Evolutionary conservation across 2,329 filamentous ascomycete genomes (phyloP).

Genomic region (Colletotrichum viniferum): DNA sequence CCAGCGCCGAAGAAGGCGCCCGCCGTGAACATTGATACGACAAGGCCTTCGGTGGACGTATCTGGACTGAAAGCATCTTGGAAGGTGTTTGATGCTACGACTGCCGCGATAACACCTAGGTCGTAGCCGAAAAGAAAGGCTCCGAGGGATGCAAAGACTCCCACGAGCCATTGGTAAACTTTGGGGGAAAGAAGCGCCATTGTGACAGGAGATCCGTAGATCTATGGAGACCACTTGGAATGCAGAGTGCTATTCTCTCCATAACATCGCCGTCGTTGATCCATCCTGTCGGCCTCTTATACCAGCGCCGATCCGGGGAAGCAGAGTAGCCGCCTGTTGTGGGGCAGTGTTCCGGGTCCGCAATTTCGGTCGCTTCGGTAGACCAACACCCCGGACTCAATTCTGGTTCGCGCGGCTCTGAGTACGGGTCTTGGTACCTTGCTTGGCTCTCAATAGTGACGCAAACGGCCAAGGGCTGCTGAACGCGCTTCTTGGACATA

Average conservation of each 20-base stretch:
- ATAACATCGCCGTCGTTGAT: background rate
- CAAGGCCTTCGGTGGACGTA: conserved; percentile 47
- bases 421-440: background rate
- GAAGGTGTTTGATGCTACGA: conserved; percentile 57
- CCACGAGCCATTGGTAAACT: conserved; percentile 57
- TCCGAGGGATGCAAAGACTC: conserved; percentile 72
- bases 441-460: conserved; percentile 5
- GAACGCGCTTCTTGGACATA: background rate
- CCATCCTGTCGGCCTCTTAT: background rate
- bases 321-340: background rate
- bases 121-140: conserved; percentile 82
- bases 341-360: background rate
- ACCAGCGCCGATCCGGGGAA: conserved; percentile 9
- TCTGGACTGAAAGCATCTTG: conserved; percentile 42
- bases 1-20: conserved; percentile 81
- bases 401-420: conserved; percentile 9
- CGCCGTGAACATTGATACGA: conserved; percentile 78
- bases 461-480: background rate
- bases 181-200: conserved; percentile 8
- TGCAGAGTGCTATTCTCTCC: background rate
- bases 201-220: background rate
- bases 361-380: conserved; percentile 8
- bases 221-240: background rate
- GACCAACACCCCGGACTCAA: background rate
- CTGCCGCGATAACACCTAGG: conserved; percentile 72